Percentiles rank a stretch among this genome's conserved stretches.
Evolutionary conservation across 768 basidiomycete species (phyloP).

Genomic region (Gymnopilus junonius): DNA sequence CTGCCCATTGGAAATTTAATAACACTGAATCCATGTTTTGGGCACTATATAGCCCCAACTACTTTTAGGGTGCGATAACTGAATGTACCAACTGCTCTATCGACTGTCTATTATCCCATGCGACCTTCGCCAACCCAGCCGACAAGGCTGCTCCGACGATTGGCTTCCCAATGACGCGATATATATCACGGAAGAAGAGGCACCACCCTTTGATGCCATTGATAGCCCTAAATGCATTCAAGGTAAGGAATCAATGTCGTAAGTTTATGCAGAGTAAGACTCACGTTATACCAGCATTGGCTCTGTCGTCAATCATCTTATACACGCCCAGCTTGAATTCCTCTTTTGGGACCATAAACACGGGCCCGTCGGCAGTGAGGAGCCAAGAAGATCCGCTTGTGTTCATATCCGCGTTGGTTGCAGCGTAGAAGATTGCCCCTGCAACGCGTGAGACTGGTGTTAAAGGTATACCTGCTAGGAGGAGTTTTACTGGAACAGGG

Average conservation of each 20-base stretch:
- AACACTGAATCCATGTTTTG: too few relatives aligned
- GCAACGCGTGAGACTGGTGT: constrained; percentile 52
- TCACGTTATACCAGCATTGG: constrained; percentile 37
- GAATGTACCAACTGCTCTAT: constrained; percentile 19
- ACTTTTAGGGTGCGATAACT: neutral
- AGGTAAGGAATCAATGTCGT: neutral
- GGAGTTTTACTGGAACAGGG: constrained; percentile 38
- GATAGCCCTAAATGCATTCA: constrained; percentile 20
- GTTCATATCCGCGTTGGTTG: constrained; percentile 46
- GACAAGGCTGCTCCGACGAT: constrained; percentile 24
- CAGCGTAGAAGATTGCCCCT: constrained; percentile 55
- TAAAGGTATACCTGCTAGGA: constrained; percentile 53
- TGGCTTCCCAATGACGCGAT: constrained; percentile 32
- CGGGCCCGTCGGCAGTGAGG: constrained; percentile 53
- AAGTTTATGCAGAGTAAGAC: constrained; percentile 10
- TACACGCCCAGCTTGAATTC: constrained; percentile 56
- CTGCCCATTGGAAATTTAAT: neutral
- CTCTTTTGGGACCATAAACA: constrained; percentile 49
- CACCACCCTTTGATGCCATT: constrained; percentile 32
- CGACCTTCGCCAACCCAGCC: constrained; percentile 27
- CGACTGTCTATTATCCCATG: constrained; percentile 32
- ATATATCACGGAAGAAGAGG: constrained; percentile 31
- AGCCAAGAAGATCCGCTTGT: constrained; percentile 53
- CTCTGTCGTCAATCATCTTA: constrained; percentile 50
- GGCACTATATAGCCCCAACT: neutral